These are phyloP conservation scores for Rubroshorea leprosula DNA, from an alignment of 345 rosid species.

Conservation along the genomic window DNA sequence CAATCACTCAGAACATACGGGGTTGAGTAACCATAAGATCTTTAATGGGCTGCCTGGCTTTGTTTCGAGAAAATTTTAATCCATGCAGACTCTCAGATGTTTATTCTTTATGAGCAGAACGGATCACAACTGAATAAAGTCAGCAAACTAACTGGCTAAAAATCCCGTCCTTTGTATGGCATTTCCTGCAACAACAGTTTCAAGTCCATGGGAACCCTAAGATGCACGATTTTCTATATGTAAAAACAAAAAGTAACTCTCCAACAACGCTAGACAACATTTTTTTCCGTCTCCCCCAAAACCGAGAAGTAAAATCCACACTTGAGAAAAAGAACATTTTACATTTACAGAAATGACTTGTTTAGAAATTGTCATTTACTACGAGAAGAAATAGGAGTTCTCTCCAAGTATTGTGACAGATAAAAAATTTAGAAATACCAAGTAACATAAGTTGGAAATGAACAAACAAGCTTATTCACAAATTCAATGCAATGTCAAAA, in stretches of 20 bases:
- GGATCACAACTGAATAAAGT: conserved; percentile 6
- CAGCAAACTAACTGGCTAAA: conserved; percentile 20
- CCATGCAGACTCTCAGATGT: too few relatives aligned
- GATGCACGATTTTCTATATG: background rate
- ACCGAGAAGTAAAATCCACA: too few relatives aligned
- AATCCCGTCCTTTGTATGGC: conserved; percentile 48
- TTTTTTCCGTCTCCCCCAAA: too few relatives aligned
- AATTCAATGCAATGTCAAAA: background rate
- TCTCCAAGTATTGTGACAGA: background rate
- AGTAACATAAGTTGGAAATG: background rate
- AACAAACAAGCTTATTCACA: background rate
- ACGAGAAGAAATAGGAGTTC: background rate
- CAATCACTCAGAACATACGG: background rate
- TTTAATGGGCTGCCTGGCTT: background rate
- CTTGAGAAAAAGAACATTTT: background rate
- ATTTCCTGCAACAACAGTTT: conserved; percentile 39
- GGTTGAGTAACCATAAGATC: background rate
- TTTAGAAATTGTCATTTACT: background rate
- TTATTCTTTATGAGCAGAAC: too few relatives aligned
- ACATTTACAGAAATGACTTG: background rate
- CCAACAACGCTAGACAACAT: background rate
- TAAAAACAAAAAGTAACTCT: background rate
- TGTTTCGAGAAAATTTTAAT: conserved; percentile 11
- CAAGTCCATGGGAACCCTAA: background rate
- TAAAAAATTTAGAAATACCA: too few relatives aligned